These are phyloP conservation scores for Cenchrus purpureus DNA, from an alignment of 176 grass and related monocot species.

Conservation along the genomic window DNA sequence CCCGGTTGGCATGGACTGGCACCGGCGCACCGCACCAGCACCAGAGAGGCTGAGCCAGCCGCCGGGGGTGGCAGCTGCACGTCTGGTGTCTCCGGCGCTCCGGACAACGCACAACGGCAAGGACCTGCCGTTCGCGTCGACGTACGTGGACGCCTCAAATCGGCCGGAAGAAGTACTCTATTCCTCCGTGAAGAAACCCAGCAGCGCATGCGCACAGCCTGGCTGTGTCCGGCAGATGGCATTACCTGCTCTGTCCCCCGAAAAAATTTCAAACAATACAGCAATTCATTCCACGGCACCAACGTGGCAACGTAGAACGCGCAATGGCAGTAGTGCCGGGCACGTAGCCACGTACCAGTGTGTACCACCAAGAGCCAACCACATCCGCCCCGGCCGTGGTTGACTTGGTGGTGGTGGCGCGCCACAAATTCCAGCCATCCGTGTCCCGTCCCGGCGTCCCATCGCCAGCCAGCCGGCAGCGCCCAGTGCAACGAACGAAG, in stretches of 20 bases:
- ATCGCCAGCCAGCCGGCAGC: neutral
- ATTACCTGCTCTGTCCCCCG: neutral
- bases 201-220: neutral
- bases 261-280: neutral
- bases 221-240: neutral
- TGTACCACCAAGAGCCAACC: neutral
- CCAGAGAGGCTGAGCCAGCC: neutral
- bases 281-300: no score
- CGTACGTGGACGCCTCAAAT: neutral
- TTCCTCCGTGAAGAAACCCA: neutral
- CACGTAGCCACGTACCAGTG: conserved; percentile 11
- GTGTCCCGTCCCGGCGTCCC: neutral
- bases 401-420: conserved; percentile 18
- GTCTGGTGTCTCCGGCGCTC: neutral
- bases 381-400: neutral
- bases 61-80: neutral
- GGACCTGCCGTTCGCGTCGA: neutral
- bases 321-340: conserved; percentile 19
- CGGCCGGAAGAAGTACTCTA: neutral
- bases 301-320: neutral
- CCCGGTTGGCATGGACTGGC: neutral
- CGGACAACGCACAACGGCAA: neutral
- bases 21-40: neutral
- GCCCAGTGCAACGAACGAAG: neutral
- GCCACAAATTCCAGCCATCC: neutral